Conservation (phyloP, 495 filamentous ascomycete genomes). For the Talaromyces adpressus region DNA sequence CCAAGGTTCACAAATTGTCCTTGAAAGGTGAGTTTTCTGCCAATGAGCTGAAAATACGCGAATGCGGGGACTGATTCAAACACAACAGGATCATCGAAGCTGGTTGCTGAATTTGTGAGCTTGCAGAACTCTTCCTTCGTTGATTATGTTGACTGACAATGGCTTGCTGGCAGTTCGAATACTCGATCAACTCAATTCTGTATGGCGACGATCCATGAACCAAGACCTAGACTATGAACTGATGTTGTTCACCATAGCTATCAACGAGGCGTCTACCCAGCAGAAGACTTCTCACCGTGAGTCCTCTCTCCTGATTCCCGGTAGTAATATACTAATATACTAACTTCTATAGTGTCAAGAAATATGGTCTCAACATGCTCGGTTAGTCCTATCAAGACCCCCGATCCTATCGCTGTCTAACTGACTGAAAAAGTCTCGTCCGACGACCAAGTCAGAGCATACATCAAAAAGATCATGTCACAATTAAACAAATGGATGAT, state of each 20-base stretch:
- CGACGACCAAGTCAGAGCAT: conserved; percentile 97
- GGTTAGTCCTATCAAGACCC: conserved; percentile 33
- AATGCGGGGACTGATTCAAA: conserved; percentile 9
- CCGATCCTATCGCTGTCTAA: neutral
- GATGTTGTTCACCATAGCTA: conserved; percentile 46
- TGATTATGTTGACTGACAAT: neutral
- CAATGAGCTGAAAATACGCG: neutral
- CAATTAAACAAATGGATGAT: conserved; percentile 96
- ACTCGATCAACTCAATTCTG: conserved; percentile 94
- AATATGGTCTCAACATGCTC: conserved; percentile 99
- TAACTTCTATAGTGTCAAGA: conserved; percentile 63
- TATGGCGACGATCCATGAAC: conserved; percentile 18
- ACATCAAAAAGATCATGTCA: conserved; percentile 98
- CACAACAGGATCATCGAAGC: conserved; percentile 63
- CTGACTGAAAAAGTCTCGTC: conserved; percentile 55
- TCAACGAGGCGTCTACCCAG: conserved; percentile 94
- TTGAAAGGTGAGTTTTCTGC: conserved; percentile 60
- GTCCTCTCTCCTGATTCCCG: conserved; percentile 16
- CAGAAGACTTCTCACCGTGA: conserved; percentile 92
- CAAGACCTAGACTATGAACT: neutral
- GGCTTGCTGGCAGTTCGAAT: conserved; percentile 66
- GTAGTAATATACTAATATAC: neutral
- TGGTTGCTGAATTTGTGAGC: conserved; percentile 90
- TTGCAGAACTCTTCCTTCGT: neutral
- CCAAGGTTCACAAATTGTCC: conserved; percentile 88